Percentiles rank a stretch among this genome's conserved stretches.
Evolutionary conservation across 306 rosid genomes (phyloP).

Genomic region (Castanopsis chinensis): DNA sequence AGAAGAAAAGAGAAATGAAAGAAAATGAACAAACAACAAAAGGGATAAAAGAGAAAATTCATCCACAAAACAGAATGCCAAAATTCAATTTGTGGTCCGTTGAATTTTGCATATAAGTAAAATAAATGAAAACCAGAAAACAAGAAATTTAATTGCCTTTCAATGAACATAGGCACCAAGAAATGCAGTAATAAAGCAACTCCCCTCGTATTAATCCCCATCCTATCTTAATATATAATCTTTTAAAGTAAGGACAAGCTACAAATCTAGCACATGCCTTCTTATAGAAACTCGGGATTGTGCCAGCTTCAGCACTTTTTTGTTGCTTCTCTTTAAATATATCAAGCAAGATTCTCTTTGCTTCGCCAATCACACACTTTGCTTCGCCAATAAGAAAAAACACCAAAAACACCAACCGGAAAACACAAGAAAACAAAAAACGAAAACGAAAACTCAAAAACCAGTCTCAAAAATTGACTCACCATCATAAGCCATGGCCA

Average conservation of each 20-base stretch:
- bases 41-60: background rate
- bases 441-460: too few relatives aligned
- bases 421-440: too few relatives aligned
- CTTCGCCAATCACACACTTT: too few relatives aligned
- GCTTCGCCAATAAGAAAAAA: too few relatives aligned
- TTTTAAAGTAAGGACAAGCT: conserved; percentile 15
- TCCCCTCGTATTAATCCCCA: conserved; percentile 2
- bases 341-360: conserved; percentile 93
- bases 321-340: conserved; percentile 98
- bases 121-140: conserved; percentile 17
- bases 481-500: too few relatives aligned
- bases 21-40: background rate
- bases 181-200: background rate
- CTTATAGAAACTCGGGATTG: conserved; percentile 96
- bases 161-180: background rate
- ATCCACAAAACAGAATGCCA: background rate
- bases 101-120: conserved; percentile 19
- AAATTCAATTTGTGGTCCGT: background rate
- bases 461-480: too few relatives aligned
- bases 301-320: conserved; percentile 85
- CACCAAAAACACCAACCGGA: too few relatives aligned
- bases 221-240: background rate
- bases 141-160: background rate
- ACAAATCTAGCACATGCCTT: conserved; percentile 60
- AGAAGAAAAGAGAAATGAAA: background rate